Percentiles rank a stretch among this genome's conserved stretches.
phyloP scores from a whole-genome alignment of 2,329 filamentous ascomycete genomes.

The Aaosphaeria pasadenensis region DNA sequence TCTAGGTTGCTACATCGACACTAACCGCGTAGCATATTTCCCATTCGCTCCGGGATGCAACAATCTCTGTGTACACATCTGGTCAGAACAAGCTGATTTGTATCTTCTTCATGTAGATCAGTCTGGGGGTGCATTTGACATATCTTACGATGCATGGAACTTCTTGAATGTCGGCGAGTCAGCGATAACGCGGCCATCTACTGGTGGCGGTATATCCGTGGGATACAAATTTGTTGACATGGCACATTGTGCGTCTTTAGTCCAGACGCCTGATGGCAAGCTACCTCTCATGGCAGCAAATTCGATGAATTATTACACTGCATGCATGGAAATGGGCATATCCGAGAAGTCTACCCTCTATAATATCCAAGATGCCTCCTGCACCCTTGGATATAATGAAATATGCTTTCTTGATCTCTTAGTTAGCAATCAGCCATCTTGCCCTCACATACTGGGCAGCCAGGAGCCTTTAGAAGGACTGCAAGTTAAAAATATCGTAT shows the following conservation, averaged over 20 bases:
- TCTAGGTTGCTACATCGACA: slow-evolving; percentile 60
- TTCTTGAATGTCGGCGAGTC: slow-evolving; percentile 52
- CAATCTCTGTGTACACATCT: slow-evolving; percentile 56
- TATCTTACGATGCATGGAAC: slow-evolving; percentile 63
- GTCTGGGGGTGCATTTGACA: slow-evolving; percentile 56
- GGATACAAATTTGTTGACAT: slow-evolving; percentile 50
- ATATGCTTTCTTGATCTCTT: slow-evolving; percentile 20
- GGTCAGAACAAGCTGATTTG: slow-evolving; percentile 48
- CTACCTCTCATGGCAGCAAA: slow-evolving; percentile 10
- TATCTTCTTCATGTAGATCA: slow-evolving; percentile 59
- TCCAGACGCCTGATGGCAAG: slow-evolving; percentile 27
- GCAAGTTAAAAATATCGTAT: slow-evolving; percentile 20
- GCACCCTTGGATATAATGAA: slow-evolving; percentile 26
- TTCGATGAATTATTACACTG: slow-evolving; percentile 8
- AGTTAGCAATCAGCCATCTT: slow-evolving; percentile 24
- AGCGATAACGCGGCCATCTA: slow-evolving; percentile 45
- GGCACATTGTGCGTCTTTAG: slow-evolving; percentile 49
- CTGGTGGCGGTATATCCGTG: slow-evolving; percentile 53
- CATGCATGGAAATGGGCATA: slow-evolving; percentile 3
- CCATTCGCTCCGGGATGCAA: slow-evolving; percentile 53
- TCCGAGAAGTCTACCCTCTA: slow-evolving; percentile 5
- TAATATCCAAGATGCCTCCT: slow-evolving; percentile 51
- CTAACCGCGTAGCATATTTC: slow-evolving; percentile 62
- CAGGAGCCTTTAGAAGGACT: slow-evolving; percentile 13
- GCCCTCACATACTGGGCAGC: slow-evolving; percentile 19